Evolutionary conservation across 257 asterid species (phyloP), one percentile per base, ranked within the genome.

Genomic region (Petunia secreta): DNA sequence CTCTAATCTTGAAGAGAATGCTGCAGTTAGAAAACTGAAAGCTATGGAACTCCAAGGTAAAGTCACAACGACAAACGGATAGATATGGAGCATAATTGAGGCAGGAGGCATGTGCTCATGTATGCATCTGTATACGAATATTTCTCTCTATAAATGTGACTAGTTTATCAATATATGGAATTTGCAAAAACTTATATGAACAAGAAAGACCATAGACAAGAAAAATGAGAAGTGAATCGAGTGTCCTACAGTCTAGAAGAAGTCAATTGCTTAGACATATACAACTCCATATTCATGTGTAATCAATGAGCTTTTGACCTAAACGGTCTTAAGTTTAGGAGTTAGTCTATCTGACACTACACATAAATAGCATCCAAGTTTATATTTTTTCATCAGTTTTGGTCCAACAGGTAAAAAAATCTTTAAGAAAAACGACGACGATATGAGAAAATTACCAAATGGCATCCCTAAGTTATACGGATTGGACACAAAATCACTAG

Each of bases 1-100:
- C 48, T 84, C 81, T 89, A 25, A 25, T 13, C 38, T 87, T 88
- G 93, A 89, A 84, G 81, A 84, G 13, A 84, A 76, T 83, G 86
- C 91, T 88, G 90, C 92, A 90, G 85, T 82, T 89, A 63, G 63
- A 66, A 87, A 87, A 84, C 84, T 79, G 80, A 83, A 63, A 87
- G 80, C 83, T 81, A 77, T 54, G 79, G 86, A 86, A 83, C 84
- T 85, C 85, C 85, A 89, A 90, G 80, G 84, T 86, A 89, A 63
- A 81, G 75, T 77, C 88, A 78, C 65, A 54, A 80, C 73, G 83
- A 73, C 81, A 83, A 71, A 48, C 11, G 46, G 59, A 48, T 25
- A 44, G 16, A 69, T 69, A 16, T 69, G 16, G 43, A 48, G 59
- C 43, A 69, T 46, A 69, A 46, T 46, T 16, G 43, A 69, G 59